Percentiles rank a stretch among this genome's conserved stretches.
Evolutionary conservation across 192 early-diverging fungal genomes (phyloP).

Genomic region (Dissophora ornata): DNA sequence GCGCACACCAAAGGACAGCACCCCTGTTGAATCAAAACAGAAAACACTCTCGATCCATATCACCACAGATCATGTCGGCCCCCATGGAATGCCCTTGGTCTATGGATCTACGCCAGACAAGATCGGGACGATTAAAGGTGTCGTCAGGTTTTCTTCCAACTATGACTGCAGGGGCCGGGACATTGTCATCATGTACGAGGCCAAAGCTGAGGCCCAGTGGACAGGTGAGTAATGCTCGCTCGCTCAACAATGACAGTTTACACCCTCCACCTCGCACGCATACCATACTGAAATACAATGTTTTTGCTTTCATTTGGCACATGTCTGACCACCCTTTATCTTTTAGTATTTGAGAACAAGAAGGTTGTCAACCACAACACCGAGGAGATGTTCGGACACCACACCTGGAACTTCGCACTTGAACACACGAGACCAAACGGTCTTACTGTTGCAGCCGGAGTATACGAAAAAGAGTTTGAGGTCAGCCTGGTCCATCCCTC

Average conservation of each 20-base stretch:
- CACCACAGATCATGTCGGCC: constrained; percentile 33
- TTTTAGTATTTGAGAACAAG: constrained; percentile 48
- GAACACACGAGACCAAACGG: constrained; percentile 33
- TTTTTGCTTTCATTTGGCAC: background rate
- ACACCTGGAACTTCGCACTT: constrained; percentile 44
- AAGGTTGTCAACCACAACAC: constrained; percentile 39
- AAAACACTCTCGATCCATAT: constrained; percentile 43
- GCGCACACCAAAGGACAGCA: background rate
- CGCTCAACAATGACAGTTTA: too few relatives aligned
- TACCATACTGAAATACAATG: too few relatives aligned
- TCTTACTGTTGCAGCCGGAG: constrained; percentile 27
- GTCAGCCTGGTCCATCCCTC: constrained; percentile 31
- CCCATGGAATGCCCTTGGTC: constrained; percentile 32
- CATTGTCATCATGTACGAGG: constrained; percentile 49
- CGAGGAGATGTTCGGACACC: constrained; percentile 39
- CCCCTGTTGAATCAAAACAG: constrained; percentile 1
- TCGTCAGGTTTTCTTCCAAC: constrained; percentile 28
- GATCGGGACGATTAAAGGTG: constrained; percentile 32
- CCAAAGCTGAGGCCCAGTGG: constrained; percentile 43
- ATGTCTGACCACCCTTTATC: background rate
- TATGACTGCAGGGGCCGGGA: constrained; percentile 43
- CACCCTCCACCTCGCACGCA: too few relatives aligned
- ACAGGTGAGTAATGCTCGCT: too few relatives aligned
- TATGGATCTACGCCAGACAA: constrained; percentile 49
- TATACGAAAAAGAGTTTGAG: constrained; percentile 41